Evolutionary conservation across 225 moss, liverwort and hornwort species (phyloP).

Genomic region (Physcomitrium patens): DNA sequence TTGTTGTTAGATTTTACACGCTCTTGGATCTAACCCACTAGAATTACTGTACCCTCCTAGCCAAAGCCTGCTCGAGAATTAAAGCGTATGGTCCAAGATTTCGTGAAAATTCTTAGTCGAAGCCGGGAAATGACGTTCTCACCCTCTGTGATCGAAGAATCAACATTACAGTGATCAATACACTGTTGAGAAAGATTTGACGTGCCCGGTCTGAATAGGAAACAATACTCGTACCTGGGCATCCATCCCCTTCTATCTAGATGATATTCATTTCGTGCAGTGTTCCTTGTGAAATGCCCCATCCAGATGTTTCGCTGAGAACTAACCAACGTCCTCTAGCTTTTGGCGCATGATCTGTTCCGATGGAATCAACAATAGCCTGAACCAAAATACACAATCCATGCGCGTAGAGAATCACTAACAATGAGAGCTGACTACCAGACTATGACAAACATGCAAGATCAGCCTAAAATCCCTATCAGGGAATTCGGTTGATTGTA

Average conservation of each 20-base stretch:
- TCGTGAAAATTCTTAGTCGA: not conserved
- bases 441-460: not conserved
- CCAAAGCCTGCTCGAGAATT: not conserved
- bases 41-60: not conserved
- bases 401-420: not conserved
- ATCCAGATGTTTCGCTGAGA: conserved; percentile 27
- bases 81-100: too few species aligned
- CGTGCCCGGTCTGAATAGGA: not conserved
- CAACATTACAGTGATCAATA: not conserved
- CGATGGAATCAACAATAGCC: not conserved
- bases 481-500: not conserved
- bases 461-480: not conserved
- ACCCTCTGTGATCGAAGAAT: not conserved
- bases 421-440: not conserved
- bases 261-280: conserved; percentile 42
- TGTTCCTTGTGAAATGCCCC: conserved; percentile 33
- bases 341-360: conserved; percentile 14
- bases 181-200: not conserved
- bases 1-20: not conserved
- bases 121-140: not conserved
- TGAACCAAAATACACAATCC: conserved; percentile 18
- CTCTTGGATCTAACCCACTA: not conserved
- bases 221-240: conserved; percentile 41
- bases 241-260: conserved; percentile 56
- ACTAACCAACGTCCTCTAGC: conserved; percentile 6